Percentiles rank a stretch among this genome's conserved stretches.
Conservation (phyloP, 73 alveolate species). For the Durusdinium trenchii region DNA sequence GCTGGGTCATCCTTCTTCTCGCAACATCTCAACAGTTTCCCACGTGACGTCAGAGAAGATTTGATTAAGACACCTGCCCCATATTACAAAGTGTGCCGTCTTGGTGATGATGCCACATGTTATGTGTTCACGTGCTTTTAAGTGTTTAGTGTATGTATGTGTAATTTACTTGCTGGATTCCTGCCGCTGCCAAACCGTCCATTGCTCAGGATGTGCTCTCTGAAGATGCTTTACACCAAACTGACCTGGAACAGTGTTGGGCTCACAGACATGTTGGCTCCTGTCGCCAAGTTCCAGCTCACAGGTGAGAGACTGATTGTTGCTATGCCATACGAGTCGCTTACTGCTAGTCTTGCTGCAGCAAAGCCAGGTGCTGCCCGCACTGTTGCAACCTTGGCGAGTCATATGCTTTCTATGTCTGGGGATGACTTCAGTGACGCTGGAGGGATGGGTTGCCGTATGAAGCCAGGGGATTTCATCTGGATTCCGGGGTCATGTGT, state of each 20-base stretch:
- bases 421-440: not conserved
- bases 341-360: not conserved
- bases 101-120: too few relatives aligned
- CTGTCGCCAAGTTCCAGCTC: not conserved
- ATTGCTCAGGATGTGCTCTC: not conserved
- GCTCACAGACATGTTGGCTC: not conserved
- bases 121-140: not conserved
- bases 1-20: not conserved
- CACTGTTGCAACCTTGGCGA: not conserved
- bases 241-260: not conserved
- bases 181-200: too few relatives aligned
- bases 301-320: not conserved
- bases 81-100: too few relatives aligned
- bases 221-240: constrained; percentile 30
- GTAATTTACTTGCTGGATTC: too few relatives aligned
- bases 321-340: not conserved
- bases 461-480: not conserved
- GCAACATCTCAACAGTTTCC: not conserved
- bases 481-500: not conserved
- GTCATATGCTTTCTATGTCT: not conserved
- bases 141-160: too few relatives aligned
- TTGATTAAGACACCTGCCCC: not conserved
- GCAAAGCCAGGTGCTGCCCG: not conserved
- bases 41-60: not conserved
- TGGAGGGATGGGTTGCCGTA: not conserved